These are phyloP conservation scores for Cucurbita moschata DNA, from an alignment of 306 rosid genomes.

Conservation along the genomic window DNA sequence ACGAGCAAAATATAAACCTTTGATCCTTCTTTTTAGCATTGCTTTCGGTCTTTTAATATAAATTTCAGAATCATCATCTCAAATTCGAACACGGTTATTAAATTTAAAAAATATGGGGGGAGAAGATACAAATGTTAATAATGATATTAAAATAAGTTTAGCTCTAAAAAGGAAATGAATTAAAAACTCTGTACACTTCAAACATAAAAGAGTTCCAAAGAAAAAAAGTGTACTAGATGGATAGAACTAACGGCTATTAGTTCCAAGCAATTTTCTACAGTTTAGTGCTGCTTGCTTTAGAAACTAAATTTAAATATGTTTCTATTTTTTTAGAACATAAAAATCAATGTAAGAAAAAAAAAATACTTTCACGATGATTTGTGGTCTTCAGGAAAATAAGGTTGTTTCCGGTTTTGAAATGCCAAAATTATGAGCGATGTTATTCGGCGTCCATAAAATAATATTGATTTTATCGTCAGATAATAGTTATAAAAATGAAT, in stretches of 20 bases:
- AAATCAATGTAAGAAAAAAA: neutral
- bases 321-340: neutral
- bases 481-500: neutral
- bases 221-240: neutral
- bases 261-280: neutral
- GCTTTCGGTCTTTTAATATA: neutral
- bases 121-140: neutral
- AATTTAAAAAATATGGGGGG: neutral
- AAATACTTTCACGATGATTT: neutral
- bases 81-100: neutral
- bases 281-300: neutral
- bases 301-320: neutral
- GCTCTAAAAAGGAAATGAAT: no score
- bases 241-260: neutral
- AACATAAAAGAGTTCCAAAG: neutral
- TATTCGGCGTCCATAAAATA: neutral
- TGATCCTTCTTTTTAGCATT: neutral
- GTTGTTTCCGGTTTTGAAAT: neutral
- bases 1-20: neutral
- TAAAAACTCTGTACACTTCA: neutral
- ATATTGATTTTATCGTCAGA: neutral
- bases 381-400: neutral
- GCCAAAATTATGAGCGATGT: neutral
- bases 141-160: neutral
- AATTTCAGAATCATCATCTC: neutral